Conservation (phyloP, 2,329 filamentous ascomycete species). For the Cercospora beticola region DNA sequence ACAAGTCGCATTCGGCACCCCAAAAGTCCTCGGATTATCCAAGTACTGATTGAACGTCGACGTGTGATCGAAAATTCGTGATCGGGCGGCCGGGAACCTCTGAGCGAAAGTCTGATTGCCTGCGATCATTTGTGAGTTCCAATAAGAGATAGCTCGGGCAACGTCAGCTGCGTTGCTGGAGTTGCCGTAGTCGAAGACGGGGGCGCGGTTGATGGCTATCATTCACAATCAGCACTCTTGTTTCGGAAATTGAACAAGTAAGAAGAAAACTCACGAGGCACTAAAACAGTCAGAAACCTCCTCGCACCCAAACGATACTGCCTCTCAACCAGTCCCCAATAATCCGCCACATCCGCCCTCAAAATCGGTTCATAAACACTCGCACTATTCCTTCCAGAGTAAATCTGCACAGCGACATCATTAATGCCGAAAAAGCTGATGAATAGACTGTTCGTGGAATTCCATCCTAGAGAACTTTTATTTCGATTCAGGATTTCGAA, state of each 20-base stretch:
- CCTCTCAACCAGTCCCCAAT: background rate
- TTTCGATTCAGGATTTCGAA: slow-evolving; percentile 3
- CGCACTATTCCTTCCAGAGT: background rate
- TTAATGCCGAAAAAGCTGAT: slow-evolving; percentile 19
- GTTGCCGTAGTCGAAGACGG: slow-evolving; percentile 1
- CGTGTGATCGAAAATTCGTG: background rate
- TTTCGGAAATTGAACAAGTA: too few relatives aligned
- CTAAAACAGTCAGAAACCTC: background rate
- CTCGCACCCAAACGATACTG: slow-evolving; percentile 4
- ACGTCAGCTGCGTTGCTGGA: background rate
- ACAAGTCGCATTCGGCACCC: slow-evolving; percentile 18
- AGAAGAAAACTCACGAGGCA: slow-evolving; percentile 6
- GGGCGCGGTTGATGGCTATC: slow-evolving; percentile 1
- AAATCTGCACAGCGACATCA: slow-evolving; percentile 13
- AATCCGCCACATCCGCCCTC: background rate
- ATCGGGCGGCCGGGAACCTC: background rate
- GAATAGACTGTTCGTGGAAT: slow-evolving; percentile 15
- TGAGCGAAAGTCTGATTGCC: background rate
- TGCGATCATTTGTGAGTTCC: background rate
- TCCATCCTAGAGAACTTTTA: slow-evolving; percentile 4
- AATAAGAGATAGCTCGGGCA: background rate
- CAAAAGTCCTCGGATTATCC: slow-evolving; percentile 11
- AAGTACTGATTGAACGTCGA: background rate
- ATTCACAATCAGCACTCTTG: background rate
- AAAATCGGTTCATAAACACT: background rate